phyloP scores from a whole-genome alignment of 352 stramenopile genomes.

The Globisporangium cystogenes region DNA sequence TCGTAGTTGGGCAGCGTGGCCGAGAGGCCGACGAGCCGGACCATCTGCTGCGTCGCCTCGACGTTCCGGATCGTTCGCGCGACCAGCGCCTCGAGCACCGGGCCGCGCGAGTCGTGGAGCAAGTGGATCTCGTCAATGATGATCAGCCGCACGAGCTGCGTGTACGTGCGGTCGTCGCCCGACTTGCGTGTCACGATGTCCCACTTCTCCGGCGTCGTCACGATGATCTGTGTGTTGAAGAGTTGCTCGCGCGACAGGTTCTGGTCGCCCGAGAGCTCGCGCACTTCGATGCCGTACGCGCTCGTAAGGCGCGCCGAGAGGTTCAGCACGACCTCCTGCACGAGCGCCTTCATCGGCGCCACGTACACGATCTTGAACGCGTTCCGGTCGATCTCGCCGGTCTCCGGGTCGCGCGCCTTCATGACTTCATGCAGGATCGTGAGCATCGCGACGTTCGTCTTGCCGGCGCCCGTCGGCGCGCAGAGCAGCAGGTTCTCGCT shows the following conservation, averaged over 20 bases:
- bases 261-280: constrained; percentile 98
- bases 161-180: constrained; percentile 96
- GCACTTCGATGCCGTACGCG: constrained; percentile 93
- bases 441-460: constrained; percentile 98
- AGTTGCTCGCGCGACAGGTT: constrained; percentile 97
- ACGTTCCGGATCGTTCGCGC: constrained; percentile 96
- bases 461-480: constrained; percentile 98
- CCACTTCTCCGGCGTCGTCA: constrained; percentile 99
- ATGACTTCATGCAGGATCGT: constrained; percentile 98
- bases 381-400: constrained; percentile 90
- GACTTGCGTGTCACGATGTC: constrained; percentile 99
- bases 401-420: constrained; percentile 80
- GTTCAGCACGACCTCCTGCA: constrained; percentile 99
- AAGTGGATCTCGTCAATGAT: constrained; percentile 99
- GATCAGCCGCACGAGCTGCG: constrained; percentile 96
- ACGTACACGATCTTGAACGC: constrained; percentile 99
- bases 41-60: constrained; percentile 96
- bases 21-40: constrained; percentile 97
- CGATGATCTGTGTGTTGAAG: constrained; percentile 98
- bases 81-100: constrained; percentile 98
- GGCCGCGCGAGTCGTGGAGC: constrained; percentile 97
- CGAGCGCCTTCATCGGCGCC: constrained; percentile 99
- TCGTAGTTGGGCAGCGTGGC: constrained; percentile 99
- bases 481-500: constrained; percentile 98
- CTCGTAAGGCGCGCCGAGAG: constrained; percentile 91